Conservation (phyloP, 345 rosid species). For the Geranium rotundifolium region DNA sequence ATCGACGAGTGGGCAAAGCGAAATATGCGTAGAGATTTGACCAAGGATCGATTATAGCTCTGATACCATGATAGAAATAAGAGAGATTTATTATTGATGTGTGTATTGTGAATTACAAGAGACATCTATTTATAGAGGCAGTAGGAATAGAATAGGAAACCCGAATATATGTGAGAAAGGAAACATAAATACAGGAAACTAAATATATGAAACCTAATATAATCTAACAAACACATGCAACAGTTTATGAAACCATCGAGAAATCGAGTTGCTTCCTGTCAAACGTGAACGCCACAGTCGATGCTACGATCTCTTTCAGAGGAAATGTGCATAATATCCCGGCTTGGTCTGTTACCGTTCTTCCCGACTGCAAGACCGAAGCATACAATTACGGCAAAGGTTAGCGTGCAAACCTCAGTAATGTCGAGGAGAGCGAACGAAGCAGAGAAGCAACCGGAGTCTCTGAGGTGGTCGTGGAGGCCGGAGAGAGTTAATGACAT, state of each 20-base stretch:
- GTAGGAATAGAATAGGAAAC: too few relatives aligned
- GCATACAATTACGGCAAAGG: constrained; percentile 61
- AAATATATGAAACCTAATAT: too few relatives aligned
- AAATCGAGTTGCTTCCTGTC: constrained; percentile 45
- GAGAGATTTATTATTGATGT: too few relatives aligned
- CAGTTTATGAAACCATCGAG: constrained; percentile 24
- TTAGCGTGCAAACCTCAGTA: constrained; percentile 35
- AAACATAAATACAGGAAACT: too few relatives aligned
- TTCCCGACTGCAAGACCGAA: constrained; percentile 47
- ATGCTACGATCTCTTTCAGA: constrained; percentile 34
- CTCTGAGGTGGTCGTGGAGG: constrained; percentile 28
- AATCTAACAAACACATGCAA: too few relatives aligned
- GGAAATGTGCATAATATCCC: constrained; percentile 36
- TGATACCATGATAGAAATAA: too few relatives aligned
- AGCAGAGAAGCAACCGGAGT: constrained; percentile 17
- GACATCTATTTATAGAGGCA: too few relatives aligned
- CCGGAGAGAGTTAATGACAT: constrained; percentile 1
- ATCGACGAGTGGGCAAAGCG: too few relatives aligned
- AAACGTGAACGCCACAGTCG: constrained; percentile 27
- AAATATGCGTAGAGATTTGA: too few relatives aligned
- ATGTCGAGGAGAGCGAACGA: constrained; percentile 21
- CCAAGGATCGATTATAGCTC: too few relatives aligned
- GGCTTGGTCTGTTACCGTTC: constrained; percentile 64
- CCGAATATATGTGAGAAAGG: too few relatives aligned
- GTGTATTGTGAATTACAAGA: too few relatives aligned